A percentile compares a stretch with the other conserved stretches of the same genome.
Evolutionary conservation across 1,139 yeast species (phyloP).

Genomic region (Geotrichum candidum): DNA sequence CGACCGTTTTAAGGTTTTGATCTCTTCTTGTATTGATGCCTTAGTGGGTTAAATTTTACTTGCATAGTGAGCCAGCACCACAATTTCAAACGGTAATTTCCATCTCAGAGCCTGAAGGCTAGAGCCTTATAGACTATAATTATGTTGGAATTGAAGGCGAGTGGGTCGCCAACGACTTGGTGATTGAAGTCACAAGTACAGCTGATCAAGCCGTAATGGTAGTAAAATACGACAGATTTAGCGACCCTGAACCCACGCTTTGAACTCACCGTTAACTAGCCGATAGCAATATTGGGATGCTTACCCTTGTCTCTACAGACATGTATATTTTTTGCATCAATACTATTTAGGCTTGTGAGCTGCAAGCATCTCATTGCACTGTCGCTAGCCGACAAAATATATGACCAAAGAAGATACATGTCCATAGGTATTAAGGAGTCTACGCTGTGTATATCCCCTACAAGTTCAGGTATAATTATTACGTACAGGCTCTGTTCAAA

Average conservation of each 20-base stretch:
- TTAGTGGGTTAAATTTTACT: background rate
- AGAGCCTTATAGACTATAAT: background rate
- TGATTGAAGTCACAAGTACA: background rate
- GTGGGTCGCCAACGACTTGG: background rate
- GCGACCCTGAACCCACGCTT: background rate
- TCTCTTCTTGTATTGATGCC: background rate
- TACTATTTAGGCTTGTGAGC: too few species aligned
- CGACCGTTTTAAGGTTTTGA: background rate
- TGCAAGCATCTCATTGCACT: too few species aligned
- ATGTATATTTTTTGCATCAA: too few species aligned
- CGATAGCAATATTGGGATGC: background rate
- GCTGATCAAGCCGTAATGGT: background rate
- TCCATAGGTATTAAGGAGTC: too few species aligned
- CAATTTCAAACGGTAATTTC: background rate
- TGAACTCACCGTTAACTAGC: background rate
- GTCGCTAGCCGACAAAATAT: too few species aligned
- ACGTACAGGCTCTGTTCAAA: too few species aligned
- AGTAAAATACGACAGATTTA: background rate
- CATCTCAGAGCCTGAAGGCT: background rate
- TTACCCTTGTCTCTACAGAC: background rate
- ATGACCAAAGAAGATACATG: too few species aligned
- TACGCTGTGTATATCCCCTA: too few species aligned
- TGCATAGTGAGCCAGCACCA: background rate
- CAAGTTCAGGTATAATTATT: too few species aligned
- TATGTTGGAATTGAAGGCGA: background rate